Evolutionary conservation across 805 yeast species (phyloP), one percentile per base, ranked within the genome.

Genomic region (Kuraishia ogatae): DNA sequence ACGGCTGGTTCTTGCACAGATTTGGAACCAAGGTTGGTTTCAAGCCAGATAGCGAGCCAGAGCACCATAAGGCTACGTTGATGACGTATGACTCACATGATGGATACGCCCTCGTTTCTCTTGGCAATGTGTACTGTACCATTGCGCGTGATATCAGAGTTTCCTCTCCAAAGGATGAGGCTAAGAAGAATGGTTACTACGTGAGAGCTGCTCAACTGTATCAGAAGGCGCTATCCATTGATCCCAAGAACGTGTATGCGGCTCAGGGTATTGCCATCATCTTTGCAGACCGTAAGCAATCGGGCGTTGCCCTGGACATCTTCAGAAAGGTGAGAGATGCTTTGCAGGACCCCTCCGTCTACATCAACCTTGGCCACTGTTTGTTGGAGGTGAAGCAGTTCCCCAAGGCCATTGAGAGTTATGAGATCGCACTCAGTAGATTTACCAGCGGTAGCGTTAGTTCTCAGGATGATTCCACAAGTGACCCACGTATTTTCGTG

Each of bases 251-350:
- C 66, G 93, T 92, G 1, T 94, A 85, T 72, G 99, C 99, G 4
- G 98, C 99, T 1, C 99, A 94, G 70, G 99, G 99, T 55, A 78
- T 94, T 58, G 98, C 97, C 1, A 90, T 94, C 55, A 83, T 91
- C 3, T 87, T 90, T 68, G 96, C 96, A 11, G 97, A 93, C 64
- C 85, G 84, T 63, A 84, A 85, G 60, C 84, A 88, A 61, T 72
- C 82, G 39, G 83, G 82, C 24, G 77, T 84, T 58, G 97, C 98
- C 0, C 76, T 92, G 63, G 96, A 89, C 60, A 85, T 92, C 50
- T 84, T 94, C 64, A 81, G 96, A 68, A 90, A 92, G 62, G 83
- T 92, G 54, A 81, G 97, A 65, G 99, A 94, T 63, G 86, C 97
- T 4, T 75, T 92, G 60, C 86, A 87, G 64, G 96, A 89, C 65